Conservation (phyloP, 164 flowering plant genomes). For the Platanus orientalis region DNA sequence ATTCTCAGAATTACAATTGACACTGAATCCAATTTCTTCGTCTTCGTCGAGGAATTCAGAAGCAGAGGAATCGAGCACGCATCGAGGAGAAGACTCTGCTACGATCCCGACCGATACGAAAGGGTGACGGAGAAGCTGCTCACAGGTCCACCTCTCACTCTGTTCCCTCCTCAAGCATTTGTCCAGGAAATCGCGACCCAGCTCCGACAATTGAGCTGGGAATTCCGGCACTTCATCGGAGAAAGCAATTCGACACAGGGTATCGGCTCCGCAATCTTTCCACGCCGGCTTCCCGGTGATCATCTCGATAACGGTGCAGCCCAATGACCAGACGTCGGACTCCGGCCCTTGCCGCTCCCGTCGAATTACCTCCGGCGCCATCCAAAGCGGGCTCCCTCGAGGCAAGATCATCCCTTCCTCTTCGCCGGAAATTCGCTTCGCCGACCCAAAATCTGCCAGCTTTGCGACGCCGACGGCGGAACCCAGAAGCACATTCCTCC, state of each 20-base stretch:
- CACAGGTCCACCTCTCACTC: conserved; percentile 46
- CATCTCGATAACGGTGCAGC: conserved; percentile 92
- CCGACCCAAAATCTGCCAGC: conserved; percentile 81
- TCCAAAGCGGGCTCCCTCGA: too few relatives aligned
- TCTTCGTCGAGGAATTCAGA: too few relatives aligned
- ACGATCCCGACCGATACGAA: conserved; percentile 22
- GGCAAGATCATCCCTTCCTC: too few relatives aligned
- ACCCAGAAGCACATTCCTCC: conserved; percentile 51
- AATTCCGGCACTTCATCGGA: conserved; percentile 42
- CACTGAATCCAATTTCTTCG: not conserved
- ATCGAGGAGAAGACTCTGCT: conserved; percentile 44
- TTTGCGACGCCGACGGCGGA: conserved; percentile 30
- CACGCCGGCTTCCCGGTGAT: conserved; percentile 77
- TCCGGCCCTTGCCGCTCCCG: too few relatives aligned
- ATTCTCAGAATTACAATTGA: not conserved
- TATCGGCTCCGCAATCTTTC: conserved; percentile 80
- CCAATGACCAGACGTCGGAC: too few relatives aligned
- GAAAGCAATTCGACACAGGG: conserved; percentile 45
- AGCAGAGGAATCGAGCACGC: too few relatives aligned
- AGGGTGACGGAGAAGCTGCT: conserved; percentile 53
- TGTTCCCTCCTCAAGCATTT: too few relatives aligned
- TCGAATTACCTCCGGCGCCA: too few relatives aligned
- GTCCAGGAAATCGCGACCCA: conserved; percentile 51
- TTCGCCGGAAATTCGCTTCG: conserved; percentile 14
- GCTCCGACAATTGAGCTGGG: conserved; percentile 38